phyloP scores from a whole-genome alignment of 352 stramenopile species.

The Globisporangium middletonii region DNA sequence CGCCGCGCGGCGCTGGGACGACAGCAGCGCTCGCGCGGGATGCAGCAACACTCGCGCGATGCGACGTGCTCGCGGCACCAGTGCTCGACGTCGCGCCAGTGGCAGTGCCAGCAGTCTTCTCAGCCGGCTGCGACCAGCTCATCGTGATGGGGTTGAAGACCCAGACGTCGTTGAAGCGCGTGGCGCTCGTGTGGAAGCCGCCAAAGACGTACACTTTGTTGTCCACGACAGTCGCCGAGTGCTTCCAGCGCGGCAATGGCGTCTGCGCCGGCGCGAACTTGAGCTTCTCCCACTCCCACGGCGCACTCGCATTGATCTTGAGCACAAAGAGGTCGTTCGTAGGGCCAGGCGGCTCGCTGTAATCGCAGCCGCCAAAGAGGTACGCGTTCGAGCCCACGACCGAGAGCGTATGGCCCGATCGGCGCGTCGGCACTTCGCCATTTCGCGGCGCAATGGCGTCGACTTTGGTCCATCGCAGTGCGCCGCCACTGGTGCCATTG shows the following conservation, averaged over 20 bases:
- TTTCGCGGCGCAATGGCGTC: constrained; percentile 49
- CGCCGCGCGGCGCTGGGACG: constrained; percentile 78
- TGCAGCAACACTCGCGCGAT: constrained; percentile 14
- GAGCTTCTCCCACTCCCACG: constrained; percentile 74
- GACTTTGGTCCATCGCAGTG: constrained; percentile 52
- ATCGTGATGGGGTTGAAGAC: constrained; percentile 93
- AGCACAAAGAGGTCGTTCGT: constrained; percentile 94
- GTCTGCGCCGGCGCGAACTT: constrained; percentile 21
- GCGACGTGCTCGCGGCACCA: constrained; percentile 33
- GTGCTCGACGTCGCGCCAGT: constrained; percentile 25
- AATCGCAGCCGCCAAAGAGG: constrained; percentile 92
- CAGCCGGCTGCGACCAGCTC: constrained; percentile 82
- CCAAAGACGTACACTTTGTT: constrained; percentile 92
- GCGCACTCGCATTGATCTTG: constrained; percentile 65
- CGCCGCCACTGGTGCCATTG: constrained; percentile 7
- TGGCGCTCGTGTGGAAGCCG: constrained; percentile 86
- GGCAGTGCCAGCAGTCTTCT: constrained; percentile 23
- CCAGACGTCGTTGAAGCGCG: constrained; percentile 95
- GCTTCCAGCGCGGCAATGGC: constrained; percentile 80
- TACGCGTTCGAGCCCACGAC: constrained; percentile 86
- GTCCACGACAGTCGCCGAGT: constrained; percentile 87
- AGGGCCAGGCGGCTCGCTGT: constrained; percentile 81
- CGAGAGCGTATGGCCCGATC: constrained; percentile 92
- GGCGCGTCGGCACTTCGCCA: constrained; percentile 81
- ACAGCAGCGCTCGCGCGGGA: constrained; percentile 21